Base-by-base conservation (phyloP, 73 alveolate species). In the Paramecium biaurelia region DNA sequence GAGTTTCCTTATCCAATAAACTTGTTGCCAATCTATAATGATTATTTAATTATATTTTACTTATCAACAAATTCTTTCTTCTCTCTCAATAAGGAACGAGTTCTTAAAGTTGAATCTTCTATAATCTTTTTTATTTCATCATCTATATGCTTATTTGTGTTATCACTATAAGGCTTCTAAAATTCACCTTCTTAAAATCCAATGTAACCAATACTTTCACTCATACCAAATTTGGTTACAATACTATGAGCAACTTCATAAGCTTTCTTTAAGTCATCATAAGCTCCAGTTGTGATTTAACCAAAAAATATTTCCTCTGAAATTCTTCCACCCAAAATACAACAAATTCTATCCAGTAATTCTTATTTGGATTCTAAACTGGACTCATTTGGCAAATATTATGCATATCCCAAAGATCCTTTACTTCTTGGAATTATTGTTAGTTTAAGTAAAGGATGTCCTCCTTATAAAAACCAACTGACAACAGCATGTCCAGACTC, bases 381-480 rank as follows among this genome's bases (percentile, higher is more conserved):
- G 7, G 93, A 76, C 82, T 96, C 99, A 24, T 95, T 96, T 18
- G 99, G 99, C 12, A 96, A 92, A 85, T 95, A 94, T 79, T 96
- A 92, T 24, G 98, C 99, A 93, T 94, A 95, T 42, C 99, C 98
- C 9, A 95, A 93, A 43, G 99, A 93, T 24, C 99, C 99, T 56
- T 95, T 97, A 21, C 98, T 85, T 38, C 99, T 95, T 11, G 99
- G 99, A 74, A 98, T 94, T 70, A 97, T 97, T 34, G 99, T 93
- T 85, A 98, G 93, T 85, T 96, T 94, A 47, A 96, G 93, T 12
- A 96, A 92, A 45, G 99, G 99, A 30, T 96, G 97, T 4, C 97
- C 97, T 26, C 96, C 96, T 92, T 94, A 96, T 63, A 96, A 72
- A 95, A 96, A 95, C 98, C 98, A 93, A 43, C 96, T 95, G 8